Evolutionary conservation across 75 land plant genomes (phyloP), one percentile per base, ranked within the genome.

Genomic region (Pinus tabuliformis): DNA sequence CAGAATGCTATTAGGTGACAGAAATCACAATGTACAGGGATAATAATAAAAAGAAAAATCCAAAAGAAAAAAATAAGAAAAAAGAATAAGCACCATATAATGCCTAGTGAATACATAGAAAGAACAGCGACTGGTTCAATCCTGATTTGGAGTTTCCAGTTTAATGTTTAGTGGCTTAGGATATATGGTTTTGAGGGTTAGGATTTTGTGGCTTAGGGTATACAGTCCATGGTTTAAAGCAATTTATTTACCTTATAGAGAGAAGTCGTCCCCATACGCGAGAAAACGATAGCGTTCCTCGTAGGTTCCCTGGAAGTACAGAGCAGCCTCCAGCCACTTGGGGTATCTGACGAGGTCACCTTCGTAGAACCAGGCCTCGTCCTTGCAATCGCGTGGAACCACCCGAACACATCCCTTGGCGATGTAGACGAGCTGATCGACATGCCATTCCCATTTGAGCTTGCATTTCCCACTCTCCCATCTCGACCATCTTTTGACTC

Each of bases 321-420:
- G 86, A 39, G 84, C 84, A 56, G 95, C 99, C 62, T 80, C 88
- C 30, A 97, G 87, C 99, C 99, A 97, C 81, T 97, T 97, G 70
- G 99, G 99, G 73, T 90, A 97, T 18, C 98, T 77, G n/a, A 97
- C 92, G 14, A 94, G 87, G 76, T 97, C 99, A 3, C 99, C 99
- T 13, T 91, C 95, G 57, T 86, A 80, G 84, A 91, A 97, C 78
- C 75, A 81, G 28, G 78, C 72, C 52, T 89, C 73, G 68, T 70
- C 65, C 1, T 70, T 57, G 65, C 90, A 85, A 9, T 87, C 96
- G 75, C 87, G 89, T 24, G 99, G 98, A 21, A 87, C 87, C 52
- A 97, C 98, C 28, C 83, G 73, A 78, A 97, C 92, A 68, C 85
- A 86, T 52, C 99, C 99, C 73, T 85, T 86, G 78, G 86, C 91